These are phyloP conservation scores for Arthrinium phaeospermum DNA, from an alignment of 2,329 filamentous ascomycete genomes.

Conservation along the genomic window DNA sequence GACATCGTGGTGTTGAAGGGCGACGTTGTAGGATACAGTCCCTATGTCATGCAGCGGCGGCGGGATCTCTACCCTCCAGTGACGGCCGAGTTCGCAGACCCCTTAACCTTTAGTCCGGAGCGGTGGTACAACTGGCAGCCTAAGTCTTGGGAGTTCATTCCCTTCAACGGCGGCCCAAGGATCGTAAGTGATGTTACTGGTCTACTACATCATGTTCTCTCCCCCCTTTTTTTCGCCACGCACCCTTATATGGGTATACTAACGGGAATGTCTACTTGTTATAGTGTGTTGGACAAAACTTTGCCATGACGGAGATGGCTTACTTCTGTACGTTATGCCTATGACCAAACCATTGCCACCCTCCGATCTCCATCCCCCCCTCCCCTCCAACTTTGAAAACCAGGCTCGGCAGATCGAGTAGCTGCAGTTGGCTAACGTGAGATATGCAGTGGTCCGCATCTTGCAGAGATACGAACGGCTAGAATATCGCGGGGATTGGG, in stretches of 20 bases:
- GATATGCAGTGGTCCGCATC: constrained; percentile 49
- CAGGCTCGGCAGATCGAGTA: background rate
- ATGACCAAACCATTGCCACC: background rate
- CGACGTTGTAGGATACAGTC: constrained; percentile 55
- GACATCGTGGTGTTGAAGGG: constrained; percentile 52
- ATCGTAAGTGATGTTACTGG: constrained; percentile 44
- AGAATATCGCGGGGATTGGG: constrained; percentile 54
- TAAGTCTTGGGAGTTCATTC: constrained; percentile 52
- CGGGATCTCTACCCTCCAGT: constrained; percentile 57
- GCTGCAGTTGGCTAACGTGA: background rate
- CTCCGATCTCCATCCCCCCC: background rate
- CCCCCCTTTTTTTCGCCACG: background rate
- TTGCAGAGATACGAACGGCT: constrained; percentile 66
- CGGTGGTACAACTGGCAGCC: constrained; percentile 49
- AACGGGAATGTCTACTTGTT: background rate
- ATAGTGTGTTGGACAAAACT: constrained; percentile 62
- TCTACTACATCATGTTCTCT: background rate
- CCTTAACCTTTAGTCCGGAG: constrained; percentile 49
- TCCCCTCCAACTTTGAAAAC: background rate
- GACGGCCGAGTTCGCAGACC: constrained; percentile 41
- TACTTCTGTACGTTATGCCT: constrained; percentile 46
- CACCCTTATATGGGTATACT: background rate
- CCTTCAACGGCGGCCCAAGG: constrained; percentile 53
- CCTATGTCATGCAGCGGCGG: constrained; percentile 57
- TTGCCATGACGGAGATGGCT: constrained; percentile 64